Base-by-base conservation (phyloP, 495 filamentous ascomycete species). In the Bacidia rubella region DNA sequence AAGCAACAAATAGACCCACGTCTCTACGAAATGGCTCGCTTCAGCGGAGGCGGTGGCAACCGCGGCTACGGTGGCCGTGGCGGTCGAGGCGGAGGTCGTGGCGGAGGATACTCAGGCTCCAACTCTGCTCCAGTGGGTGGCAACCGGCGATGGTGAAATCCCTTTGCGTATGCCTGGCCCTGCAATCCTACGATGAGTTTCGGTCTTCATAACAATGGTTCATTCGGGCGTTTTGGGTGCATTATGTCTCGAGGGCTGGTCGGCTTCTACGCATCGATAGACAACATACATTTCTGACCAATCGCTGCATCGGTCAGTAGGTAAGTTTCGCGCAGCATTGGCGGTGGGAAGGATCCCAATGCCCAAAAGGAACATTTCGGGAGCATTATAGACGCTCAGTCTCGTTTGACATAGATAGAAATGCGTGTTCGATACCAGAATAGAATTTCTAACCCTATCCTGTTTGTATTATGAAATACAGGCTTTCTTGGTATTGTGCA, bases 1-100 rank as follows among this genome's bases (percentile, higher is more conserved):
- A 98, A 98, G 75, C 92, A 98, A 73, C 86, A 95, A 70, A 88
- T 98, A 68, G 93, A 97, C 63, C 92, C 92, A 61, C 81, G 86
- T 69, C 84, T 98, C 54, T 78, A 81, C 54, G 92, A 98, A 74
- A 97, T 97, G 92, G 82, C 81, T 52, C 86, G 92, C 65, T 95
- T 88, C 68, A 87, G 90, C 48, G 90, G 90, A 57, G 86, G 88
- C 50, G 76, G 83, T 56, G 76, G 83, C 62, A 70, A 81, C 59
- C 76, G 80, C 51, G 76, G 77, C 56, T 29, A 38, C 19, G 79
- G 85, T 55, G 74, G 83, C 51, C 64, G 75, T 52, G 69, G 76
- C 57, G 72, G 76, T 62, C 69, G 79, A 61, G 75, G 81, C 60
- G 73, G 83, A 55, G 79, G 86, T 57, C 71, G 82, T 62, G 73